These are phyloP conservation scores for Neurospora crassa DNA, from an alignment of 2,329 filamentous ascomycete species.

Conservation along the genomic window DNA sequence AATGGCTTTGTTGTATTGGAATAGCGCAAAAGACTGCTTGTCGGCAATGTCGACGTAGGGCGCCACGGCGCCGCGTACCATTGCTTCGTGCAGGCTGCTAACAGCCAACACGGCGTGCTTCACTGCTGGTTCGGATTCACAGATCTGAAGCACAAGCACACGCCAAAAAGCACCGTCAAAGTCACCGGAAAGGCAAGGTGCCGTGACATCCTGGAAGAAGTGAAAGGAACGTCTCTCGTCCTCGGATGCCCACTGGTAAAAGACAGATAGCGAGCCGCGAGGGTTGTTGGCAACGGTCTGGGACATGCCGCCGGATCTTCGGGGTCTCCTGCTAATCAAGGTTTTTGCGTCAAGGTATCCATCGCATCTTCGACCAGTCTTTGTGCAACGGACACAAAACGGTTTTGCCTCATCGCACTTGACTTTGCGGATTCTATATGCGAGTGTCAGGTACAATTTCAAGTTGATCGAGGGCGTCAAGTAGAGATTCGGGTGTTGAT, in stretches of 20 bases:
- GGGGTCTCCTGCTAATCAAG: constrained; percentile 18
- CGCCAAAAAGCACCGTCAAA: constrained; percentile 35
- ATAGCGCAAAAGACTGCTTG: constrained; percentile 26
- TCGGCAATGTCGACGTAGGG: constrained; percentile 15
- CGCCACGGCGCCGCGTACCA: constrained; percentile 14
- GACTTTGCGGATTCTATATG: constrained; percentile 40
- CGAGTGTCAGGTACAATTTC: neutral
- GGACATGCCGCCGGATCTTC: constrained; percentile 8
- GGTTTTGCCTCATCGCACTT: constrained; percentile 49
- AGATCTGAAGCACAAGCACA: constrained; percentile 34
- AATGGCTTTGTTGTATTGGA: constrained; percentile 41
- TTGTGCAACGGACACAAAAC: constrained; percentile 41
- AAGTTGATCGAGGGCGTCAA: neutral
- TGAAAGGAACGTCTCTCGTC: constrained; percentile 28
- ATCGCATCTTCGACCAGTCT: constrained; percentile 47
- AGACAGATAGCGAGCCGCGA: constrained; percentile 13
- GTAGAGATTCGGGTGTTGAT: neutral
- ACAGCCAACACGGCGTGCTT: constrained; percentile 41
- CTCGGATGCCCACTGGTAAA: constrained; percentile 20
- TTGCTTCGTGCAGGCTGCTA: constrained; percentile 34
- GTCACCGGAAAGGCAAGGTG: constrained; percentile 31
- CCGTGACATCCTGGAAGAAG: constrained; percentile 30
- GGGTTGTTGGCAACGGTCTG: constrained; percentile 5
- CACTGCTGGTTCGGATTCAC: constrained; percentile 34
- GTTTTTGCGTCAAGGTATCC: constrained; percentile 33